phyloP scores from a whole-genome alignment of 768 basidiomycete species.

The Dentipellis fragilis region DNA sequence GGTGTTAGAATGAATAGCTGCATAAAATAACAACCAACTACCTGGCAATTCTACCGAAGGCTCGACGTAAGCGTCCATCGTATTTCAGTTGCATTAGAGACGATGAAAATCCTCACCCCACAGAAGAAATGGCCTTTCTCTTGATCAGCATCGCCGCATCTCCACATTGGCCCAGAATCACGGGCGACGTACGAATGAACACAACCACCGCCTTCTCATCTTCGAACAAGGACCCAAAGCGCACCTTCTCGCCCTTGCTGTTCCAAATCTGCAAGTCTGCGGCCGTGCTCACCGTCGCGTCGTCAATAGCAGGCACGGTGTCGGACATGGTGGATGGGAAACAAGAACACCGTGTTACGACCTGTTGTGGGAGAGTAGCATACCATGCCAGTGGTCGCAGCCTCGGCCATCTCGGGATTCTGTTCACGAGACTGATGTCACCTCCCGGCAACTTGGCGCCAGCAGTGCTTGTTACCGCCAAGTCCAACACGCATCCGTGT shows the following conservation, averaged over 20 bases:
- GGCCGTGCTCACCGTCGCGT: not conserved
- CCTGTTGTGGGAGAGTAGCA: not conserved
- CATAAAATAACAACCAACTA: no score
- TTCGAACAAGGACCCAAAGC: conserved; percentile 8
- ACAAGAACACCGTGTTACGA: not conserved
- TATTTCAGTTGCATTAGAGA: not conserved
- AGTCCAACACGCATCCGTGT: no score
- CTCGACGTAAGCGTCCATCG: not conserved
- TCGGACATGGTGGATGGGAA: conserved; percentile 5
- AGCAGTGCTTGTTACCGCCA: no score
- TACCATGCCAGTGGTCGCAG: not conserved
- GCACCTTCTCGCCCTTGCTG: conserved; percentile 3
- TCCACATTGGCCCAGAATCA: no score
- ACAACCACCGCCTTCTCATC: conserved; percentile 6
- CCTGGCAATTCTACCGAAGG: no score
- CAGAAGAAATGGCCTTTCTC: conserved; percentile 11
- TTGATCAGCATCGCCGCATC: no score
- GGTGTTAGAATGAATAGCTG: not conserved
- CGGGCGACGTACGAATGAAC: conserved; percentile 6
- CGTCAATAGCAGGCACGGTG: conserved; percentile 1
- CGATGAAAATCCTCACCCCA: not conserved
- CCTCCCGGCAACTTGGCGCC: no score
- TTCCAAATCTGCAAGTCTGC: conserved; percentile 4
- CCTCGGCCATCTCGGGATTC: not conserved
- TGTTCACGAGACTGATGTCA: no score